Percentiles rank a stretch among this genome's conserved stretches.
phyloP scores from a whole-genome alignment of 768 basidiomycete species.

The Mycena olivaceomarginata region DNA sequence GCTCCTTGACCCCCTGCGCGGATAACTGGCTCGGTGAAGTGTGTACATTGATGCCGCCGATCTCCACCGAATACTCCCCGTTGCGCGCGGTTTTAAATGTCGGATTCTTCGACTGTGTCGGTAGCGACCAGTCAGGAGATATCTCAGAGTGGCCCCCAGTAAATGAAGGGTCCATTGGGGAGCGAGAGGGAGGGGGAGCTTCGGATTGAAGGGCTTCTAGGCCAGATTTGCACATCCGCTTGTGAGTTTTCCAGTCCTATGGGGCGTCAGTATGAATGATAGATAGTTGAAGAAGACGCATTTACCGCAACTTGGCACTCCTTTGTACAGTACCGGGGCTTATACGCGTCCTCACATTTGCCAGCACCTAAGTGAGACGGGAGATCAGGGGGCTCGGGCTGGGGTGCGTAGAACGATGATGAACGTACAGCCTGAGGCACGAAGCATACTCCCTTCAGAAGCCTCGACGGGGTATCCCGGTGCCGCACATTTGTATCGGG shows the following conservation, averaged over 20 bases:
- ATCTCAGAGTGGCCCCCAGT: too few relatives aligned
- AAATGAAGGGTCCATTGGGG: not conserved
- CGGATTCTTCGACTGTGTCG: too few relatives aligned
- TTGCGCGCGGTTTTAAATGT: too few relatives aligned
- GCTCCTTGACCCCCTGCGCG: too few relatives aligned
- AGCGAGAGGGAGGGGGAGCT: not conserved
- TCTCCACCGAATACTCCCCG: too few relatives aligned
- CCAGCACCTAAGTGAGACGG: conserved; percentile 13
- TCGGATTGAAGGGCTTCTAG: not conserved
- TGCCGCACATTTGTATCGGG: conserved; percentile 8
- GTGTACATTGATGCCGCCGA: too few relatives aligned
- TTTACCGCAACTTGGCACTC: conserved; percentile 21
- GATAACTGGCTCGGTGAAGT: too few relatives aligned
- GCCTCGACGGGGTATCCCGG: conserved; percentile 14
- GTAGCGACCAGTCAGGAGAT: too few relatives aligned
- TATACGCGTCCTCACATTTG: conserved; percentile 28
- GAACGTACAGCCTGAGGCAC: conserved; percentile 1
- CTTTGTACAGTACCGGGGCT: conserved; percentile 26
- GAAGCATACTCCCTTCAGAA: conserved; percentile 9
- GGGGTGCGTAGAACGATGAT: not conserved
- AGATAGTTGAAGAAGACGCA: not conserved
- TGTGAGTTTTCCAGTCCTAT: conserved; percentile 23
- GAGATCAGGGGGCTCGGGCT: not conserved
- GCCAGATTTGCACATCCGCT: conserved; percentile 15
- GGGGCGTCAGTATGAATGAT: not conserved